These are phyloP conservation scores for Coemansia sp. DNA, from an alignment of 192 early-diverging fungal species.

Conservation along the genomic window DNA sequence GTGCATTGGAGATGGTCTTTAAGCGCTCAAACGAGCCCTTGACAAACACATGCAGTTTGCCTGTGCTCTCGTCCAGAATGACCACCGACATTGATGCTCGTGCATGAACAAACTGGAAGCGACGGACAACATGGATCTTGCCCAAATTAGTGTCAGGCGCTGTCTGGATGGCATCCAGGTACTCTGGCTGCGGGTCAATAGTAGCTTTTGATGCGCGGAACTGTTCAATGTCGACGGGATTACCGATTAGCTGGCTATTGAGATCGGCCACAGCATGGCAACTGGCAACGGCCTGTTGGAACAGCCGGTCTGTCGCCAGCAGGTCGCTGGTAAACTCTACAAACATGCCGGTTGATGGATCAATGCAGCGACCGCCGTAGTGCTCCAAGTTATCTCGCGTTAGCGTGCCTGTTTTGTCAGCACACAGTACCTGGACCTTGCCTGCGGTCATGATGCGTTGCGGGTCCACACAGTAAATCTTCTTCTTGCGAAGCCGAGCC, in stretches of 20 bases:
- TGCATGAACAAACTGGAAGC: background rate
- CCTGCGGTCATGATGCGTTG: background rate
- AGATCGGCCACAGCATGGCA: background rate
- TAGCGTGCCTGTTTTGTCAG: background rate
- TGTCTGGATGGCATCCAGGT: background rate
- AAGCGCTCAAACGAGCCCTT: constrained; percentile 62
- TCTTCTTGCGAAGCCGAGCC: too few species aligned
- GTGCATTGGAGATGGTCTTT: constrained; percentile 56
- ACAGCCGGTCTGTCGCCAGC: background rate
- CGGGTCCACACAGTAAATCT: background rate
- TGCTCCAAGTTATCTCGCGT: background rate
- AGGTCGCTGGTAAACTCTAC: background rate
- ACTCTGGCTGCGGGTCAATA: background rate
- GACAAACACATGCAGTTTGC: background rate
- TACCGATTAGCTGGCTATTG: background rate
- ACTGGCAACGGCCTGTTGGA: background rate
- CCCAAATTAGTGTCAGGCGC: too few species aligned
- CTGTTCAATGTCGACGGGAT: background rate
- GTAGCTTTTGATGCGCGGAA: background rate
- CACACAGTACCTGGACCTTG: background rate
- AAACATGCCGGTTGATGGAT: background rate
- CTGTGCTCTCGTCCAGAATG: background rate
- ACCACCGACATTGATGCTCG: background rate
- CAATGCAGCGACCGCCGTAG: background rate
- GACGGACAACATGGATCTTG: background rate